phyloP scores from a whole-genome alignment of 176 grass and related monocot species.

The Phoenix dactylifera region DNA sequence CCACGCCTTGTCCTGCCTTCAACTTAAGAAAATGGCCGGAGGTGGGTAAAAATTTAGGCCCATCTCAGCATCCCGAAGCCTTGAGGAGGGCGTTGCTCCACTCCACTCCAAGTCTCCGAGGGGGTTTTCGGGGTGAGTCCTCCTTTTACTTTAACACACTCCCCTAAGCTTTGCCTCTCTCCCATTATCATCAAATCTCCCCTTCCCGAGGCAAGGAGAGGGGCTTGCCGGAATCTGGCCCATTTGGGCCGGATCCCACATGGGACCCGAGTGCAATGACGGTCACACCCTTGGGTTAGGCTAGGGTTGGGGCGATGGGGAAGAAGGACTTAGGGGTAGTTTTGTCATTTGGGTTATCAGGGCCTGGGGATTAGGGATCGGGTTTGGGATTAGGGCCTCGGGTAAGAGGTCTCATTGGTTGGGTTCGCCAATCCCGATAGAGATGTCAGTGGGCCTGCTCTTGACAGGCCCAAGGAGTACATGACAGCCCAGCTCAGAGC shows the following conservation, averaged over 20 bases:
- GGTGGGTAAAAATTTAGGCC: slow-evolving; percentile 19
- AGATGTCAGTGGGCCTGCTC: slow-evolving; percentile 10
- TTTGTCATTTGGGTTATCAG: slow-evolving; percentile 7
- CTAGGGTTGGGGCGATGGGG: slow-evolving; percentile 9
- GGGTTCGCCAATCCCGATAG: slow-evolving; percentile 26
- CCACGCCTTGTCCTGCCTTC: not conserved
- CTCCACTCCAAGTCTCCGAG: not conserved
- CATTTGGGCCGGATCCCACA: not conserved
- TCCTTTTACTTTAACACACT: slow-evolving; percentile 82
- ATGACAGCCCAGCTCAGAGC: too few relatives aligned
- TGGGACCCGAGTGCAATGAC: too few relatives aligned
- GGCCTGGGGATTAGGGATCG: slow-evolving; percentile 42
- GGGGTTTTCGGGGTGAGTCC: not conserved
- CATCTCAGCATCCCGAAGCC: slow-evolving; percentile 84
- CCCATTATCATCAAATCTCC: slow-evolving; percentile 56
- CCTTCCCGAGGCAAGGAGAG: slow-evolving; percentile 35
- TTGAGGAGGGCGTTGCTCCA: slow-evolving; percentile 41
- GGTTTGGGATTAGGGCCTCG: slow-evolving; percentile 37
- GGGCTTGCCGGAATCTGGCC: slow-evolving; percentile 18
- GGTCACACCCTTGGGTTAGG: not conserved
- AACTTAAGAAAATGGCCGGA: not conserved
- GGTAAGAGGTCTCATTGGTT: slow-evolving; percentile 4
- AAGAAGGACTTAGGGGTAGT: not conserved
- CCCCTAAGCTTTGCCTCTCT: slow-evolving; percentile 52
- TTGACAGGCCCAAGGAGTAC: not conserved